Evolutionary conservation across 2,329 filamentous ascomycete genomes (phyloP).

Genomic region (Alternaria dauci): DNA sequence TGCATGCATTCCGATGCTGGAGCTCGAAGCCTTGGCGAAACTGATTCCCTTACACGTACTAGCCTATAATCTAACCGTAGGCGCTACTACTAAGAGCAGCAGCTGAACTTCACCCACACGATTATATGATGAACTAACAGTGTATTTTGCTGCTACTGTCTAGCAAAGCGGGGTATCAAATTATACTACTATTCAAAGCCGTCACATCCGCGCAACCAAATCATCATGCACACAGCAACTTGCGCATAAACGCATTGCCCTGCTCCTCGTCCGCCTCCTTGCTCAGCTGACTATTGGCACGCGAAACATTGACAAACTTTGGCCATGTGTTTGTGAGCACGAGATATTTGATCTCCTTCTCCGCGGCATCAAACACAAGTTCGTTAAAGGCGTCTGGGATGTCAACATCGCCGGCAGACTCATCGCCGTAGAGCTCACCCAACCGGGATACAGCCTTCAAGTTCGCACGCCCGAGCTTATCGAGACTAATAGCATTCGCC

Average conservation of each 20-base stretch:
- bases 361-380: slow-evolving; percentile 41
- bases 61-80: too few species aligned
- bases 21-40: too few species aligned
- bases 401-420: slow-evolving; percentile 24
- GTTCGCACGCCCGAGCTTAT: slow-evolving; percentile 41
- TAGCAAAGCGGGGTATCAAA: slow-evolving; percentile 9
- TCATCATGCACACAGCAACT: slow-evolving; percentile 14
- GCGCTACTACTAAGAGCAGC: too few species aligned
- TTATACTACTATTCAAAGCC: not conserved
- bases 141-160: not conserved
- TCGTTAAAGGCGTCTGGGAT: slow-evolving; percentile 40
- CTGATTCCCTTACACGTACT: too few species aligned
- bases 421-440: slow-evolving; percentile 26
- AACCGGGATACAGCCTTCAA: slow-evolving; percentile 37
- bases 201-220: not conserved
- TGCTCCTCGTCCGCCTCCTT: slow-evolving; percentile 25
- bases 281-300: slow-evolving; percentile 29
- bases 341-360: slow-evolving; percentile 48
- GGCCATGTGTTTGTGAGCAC: slow-evolving; percentile 50
- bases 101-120: too few species aligned
- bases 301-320: slow-evolving; percentile 44
- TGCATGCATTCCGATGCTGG: too few species aligned
- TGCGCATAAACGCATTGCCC: slow-evolving; percentile 18
- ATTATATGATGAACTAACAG: not conserved
- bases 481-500: slow-evolving; percentile 27